Base-by-base conservation (phyloP, 73 alveolate genomes). In the Paramecium octaurelia region DNA sequence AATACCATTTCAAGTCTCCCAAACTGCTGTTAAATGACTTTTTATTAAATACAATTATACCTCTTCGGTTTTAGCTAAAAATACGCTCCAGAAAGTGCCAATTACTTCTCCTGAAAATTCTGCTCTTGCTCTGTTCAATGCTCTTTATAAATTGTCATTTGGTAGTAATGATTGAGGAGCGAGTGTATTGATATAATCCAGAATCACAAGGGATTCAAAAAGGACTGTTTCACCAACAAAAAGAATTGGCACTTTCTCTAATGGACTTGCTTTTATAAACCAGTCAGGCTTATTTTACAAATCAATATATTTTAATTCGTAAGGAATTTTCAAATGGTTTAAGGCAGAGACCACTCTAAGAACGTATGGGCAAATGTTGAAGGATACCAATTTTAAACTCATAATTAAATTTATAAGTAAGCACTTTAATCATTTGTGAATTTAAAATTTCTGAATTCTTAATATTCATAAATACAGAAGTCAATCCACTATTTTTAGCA, bases 291-390 rank as follows among this genome's bases (percentile, higher is more conserved):
- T 77, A 77, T 77, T 77, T 10, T 36, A 48, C 8, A 77, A 40
- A 77, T 77, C 90, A 2, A 77, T 77, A 48, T 29, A 77, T 34
- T 77, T 46, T 6, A 77, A 14, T n/a, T 77, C 90, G 43, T 40
- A 77, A 8, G 43, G 42, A 2, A 77, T 42, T 20, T 77, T 18
- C 24, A 29, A 23, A 59, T 43, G 71, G 71, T 77, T 40, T 21
- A 77, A 46, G 8, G 90, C 90, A 35, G 90, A 70, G 12, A 40
- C 75, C 50, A 77, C 90, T 77, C 90, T 77, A 8, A 77, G 71
- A 16, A 77, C 90, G 23, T 77, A 77, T 43, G 90, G 90, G 50
- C 90, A 77, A 21, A 77, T 77, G 23, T 80, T 80, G 29, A 80
- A 80, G 27, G 57, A 43, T 34, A 80, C 76, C 24, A 80, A 48